These are phyloP conservation scores for Microcos paniculata DNA, from an alignment of 345 rosid species.

Conservation along the genomic window DNA sequence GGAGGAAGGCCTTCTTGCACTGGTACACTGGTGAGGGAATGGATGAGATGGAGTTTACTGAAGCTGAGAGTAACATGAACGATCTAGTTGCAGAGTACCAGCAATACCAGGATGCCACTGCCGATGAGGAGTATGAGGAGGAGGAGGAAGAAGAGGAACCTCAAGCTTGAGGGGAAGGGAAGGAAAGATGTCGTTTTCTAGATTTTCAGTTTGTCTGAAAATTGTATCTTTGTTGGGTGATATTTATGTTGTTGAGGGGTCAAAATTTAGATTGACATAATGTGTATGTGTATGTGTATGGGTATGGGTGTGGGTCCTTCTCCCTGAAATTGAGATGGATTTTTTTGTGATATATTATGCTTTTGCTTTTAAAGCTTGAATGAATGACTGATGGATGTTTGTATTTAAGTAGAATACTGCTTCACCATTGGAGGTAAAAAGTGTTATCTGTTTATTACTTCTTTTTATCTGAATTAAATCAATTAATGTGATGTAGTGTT, in stretches of 20 bases:
- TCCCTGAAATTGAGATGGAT: neutral
- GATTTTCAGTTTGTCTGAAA: neutral
- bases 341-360: neutral
- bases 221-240: neutral
- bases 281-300: neutral
- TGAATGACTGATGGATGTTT: neutral
- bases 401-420: neutral
- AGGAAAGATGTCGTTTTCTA: no score
- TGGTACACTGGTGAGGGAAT: slow-evolving; percentile 22
- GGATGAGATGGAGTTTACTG: slow-evolving; percentile 23
- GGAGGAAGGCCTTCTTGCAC: slow-evolving; percentile 23
- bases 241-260: neutral
- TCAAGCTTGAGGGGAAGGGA: neutral
- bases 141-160: slow-evolving; percentile 12
- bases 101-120: slow-evolving; percentile 33
- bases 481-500: no score
- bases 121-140: slow-evolving; percentile 18
- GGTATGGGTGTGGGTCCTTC: neutral
- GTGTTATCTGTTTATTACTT: no score
- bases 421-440: no score
- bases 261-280: neutral
- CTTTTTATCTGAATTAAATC: no score
- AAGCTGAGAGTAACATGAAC: slow-evolving; percentile 26
- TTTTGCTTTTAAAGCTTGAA: neutral
- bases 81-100: slow-evolving; percentile 31